Evolutionary conservation across 2,329 filamentous ascomycete species (phyloP), one percentile per base, ranked within the genome.

Genomic region (Bipolaris cookei): DNA sequence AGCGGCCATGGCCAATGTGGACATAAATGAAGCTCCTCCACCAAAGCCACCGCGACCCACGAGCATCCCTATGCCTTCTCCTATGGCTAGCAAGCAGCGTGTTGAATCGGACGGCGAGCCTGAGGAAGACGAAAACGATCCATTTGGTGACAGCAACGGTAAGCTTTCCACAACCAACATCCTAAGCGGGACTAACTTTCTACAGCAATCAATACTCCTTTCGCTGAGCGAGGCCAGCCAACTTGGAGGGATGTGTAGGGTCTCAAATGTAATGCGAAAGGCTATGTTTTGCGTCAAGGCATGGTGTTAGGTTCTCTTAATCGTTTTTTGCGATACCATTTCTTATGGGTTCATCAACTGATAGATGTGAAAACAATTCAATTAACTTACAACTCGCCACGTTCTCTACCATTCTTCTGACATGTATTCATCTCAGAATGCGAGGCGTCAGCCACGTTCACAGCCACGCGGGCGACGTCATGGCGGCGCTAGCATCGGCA

Each of bases 131-230:
- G 90, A 92, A n/a, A 85, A 95, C 62, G 86, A 96, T 71, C 92
- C 92, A 0, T 97, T 97, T 74, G 91, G 90, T 3, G 92, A 97
- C 73, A 85, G 85, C 39, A 93, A 96, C 72, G 90, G 73, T 74
- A 63, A 51, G 66, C 54, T 7, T 2, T 7, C 1, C 11, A 4
- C 6, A 23, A 32, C 11, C 6, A 3, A 11, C 16, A 11, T 8
- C 3, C 1, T 0, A 7, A 1, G 2, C 14, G 3, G 4, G 28
- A 46, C 42, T 67, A 70, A 53, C 71, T 21, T 1, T 8, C 16
- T 6, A 23, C 35, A 76, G 73, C 87, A 4, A 83, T 91, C 23
- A 81, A 81, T 46, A 85, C 83, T 3, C 83, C 83, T 16, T 78
- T 73, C 65, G 59, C 47, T 7, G 73, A 76, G 51, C 66, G 64